Evolutionary conservation across 495 filamentous ascomycete genomes (phyloP).

Genomic region (Aspergillus heteromorphus): DNA sequence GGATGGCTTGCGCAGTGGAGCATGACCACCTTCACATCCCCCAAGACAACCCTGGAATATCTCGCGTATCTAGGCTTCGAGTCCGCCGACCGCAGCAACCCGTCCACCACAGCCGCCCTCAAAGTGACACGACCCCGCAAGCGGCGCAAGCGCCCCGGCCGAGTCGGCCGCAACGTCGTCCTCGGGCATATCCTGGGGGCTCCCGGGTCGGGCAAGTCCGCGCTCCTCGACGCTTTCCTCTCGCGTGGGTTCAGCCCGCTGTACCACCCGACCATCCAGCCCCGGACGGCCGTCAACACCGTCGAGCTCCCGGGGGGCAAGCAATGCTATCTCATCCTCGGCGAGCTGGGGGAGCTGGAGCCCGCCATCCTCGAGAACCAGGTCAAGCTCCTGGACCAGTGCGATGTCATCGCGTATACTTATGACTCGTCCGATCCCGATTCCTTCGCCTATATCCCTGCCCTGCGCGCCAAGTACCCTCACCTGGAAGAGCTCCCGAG

Average conservation of each 20-base stretch:
- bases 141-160: slow-evolving; percentile 67
- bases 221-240: slow-evolving; percentile 84
- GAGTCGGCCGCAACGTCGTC: slow-evolving; percentile 93
- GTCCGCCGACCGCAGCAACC: slow-evolving; percentile 56
- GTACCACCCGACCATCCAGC: slow-evolving; percentile 94
- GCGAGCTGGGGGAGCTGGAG: slow-evolving; percentile 93
- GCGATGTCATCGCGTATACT: slow-evolving; percentile 89
- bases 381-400: slow-evolving; percentile 82
- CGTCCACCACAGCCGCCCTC: slow-evolving; percentile 72
- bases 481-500: slow-evolving; percentile 82
- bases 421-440: slow-evolving; percentile 96
- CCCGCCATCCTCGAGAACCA: slow-evolving; percentile 90
- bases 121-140: slow-evolving; percentile 91
- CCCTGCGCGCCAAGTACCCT: slow-evolving; percentile 69
- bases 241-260: slow-evolving; percentile 77
- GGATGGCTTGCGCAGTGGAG: slow-evolving; percentile 99
- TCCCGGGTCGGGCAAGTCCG: slow-evolving; percentile 77
- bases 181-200: slow-evolving; percentile 90
- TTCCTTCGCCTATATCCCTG: slow-evolving; percentile 85
- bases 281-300: slow-evolving; percentile 87
- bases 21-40: slow-evolving; percentile 97
- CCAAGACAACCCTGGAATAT: slow-evolving; percentile 91
- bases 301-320: slow-evolving; percentile 94
- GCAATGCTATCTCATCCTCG: slow-evolving; percentile 92
- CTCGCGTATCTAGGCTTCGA: slow-evolving; percentile 91